Evolutionary conservation across 2,329 filamentous ascomycete species (phyloP).

Genomic region (Verticillium tricorpus): DNA sequence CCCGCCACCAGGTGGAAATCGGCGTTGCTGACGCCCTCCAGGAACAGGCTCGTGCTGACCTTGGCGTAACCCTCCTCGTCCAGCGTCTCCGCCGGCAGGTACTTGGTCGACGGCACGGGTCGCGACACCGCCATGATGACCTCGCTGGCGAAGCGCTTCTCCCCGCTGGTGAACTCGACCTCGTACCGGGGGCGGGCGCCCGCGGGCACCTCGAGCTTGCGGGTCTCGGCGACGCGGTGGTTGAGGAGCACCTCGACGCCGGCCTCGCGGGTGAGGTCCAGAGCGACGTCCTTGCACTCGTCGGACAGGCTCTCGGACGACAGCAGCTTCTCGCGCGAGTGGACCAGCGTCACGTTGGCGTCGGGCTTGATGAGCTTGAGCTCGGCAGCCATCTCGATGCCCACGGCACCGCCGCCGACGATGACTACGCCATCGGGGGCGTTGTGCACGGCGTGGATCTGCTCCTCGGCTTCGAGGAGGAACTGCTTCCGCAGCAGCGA

Average conservation of each 20-base stretch:
- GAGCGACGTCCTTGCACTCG: slow-evolving; percentile 59
- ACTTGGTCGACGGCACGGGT: slow-evolving; percentile 56
- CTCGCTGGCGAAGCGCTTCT: slow-evolving; percentile 54
- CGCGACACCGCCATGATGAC: slow-evolving; percentile 68
- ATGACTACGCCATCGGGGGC: slow-evolving; percentile 60
- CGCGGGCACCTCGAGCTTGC: slow-evolving; percentile 34
- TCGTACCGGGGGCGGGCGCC: slow-evolving; percentile 37
- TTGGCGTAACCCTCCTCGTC: slow-evolving; percentile 62
- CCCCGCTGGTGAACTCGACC: slow-evolving; percentile 57
- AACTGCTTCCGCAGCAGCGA: slow-evolving; percentile 58
- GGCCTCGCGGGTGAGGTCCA: slow-evolving; percentile 53
- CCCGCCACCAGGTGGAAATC: slow-evolving; percentile 63
- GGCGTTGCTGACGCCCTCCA: slow-evolving; percentile 49
- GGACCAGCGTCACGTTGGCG: slow-evolving; percentile 66
- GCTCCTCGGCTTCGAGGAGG: slow-evolving; percentile 54
- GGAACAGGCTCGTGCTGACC: slow-evolving; percentile 52
- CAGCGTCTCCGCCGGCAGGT: slow-evolving; percentile 54
- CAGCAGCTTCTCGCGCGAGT: slow-evolving; percentile 65
- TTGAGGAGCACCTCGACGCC: slow-evolving; percentile 63
- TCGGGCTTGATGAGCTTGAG: slow-evolving; percentile 63
- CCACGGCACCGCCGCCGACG: slow-evolving; percentile 75
- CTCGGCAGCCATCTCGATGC: slow-evolving; percentile 78
- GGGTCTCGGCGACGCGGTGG: slow-evolving; percentile 49
- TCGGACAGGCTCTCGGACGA: slow-evolving; percentile 69
- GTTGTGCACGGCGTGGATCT: slow-evolving; percentile 50